These are phyloP conservation scores for Spiromastix sp. DNA, from an alignment of 2,329 filamentous ascomycete species.

Conservation along the genomic window DNA sequence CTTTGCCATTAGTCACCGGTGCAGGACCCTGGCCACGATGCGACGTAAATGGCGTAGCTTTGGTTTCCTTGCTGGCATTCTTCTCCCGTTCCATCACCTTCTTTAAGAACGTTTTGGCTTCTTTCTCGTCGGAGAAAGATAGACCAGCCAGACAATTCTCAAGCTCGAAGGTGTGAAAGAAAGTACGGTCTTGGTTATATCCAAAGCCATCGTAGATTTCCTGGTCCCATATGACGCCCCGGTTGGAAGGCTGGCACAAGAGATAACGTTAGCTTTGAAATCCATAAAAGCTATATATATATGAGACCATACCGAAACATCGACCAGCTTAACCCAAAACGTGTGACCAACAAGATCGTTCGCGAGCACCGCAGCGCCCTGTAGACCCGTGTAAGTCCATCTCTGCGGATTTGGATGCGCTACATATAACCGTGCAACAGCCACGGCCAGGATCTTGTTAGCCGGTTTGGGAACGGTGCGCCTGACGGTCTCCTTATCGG, in stretches of 20 bases:
- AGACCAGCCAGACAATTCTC: slow-evolving; percentile 84
- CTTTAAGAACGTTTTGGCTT: slow-evolving; percentile 93
- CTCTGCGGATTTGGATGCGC: slow-evolving; percentile 72
- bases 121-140: slow-evolving; percentile 93
- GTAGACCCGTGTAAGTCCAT: slow-evolving; percentile 93
- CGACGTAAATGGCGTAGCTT: slow-evolving; percentile 59
- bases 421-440: slow-evolving; percentile 85
- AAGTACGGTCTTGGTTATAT: slow-evolving; percentile 95
- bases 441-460: slow-evolving; percentile 97
- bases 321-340: slow-evolving; percentile 95
- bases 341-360: slow-evolving; percentile 93
- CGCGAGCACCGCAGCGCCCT: slow-evolving; percentile 81
- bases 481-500: slow-evolving; percentile 95
- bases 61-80: slow-evolving; percentile 83
- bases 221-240: slow-evolving; percentile 92
- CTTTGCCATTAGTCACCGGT: slow-evolving; percentile 34
- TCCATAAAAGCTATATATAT: background rate
- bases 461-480: slow-evolving; percentile 83
- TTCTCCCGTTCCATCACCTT: slow-evolving; percentile 96
- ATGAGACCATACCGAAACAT: slow-evolving; percentile 87
- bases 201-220: slow-evolving; percentile 92
- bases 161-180: slow-evolving; percentile 95
- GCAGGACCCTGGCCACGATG: slow-evolving; percentile 38
- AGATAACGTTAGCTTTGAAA: slow-evolving; percentile 2
- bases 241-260: slow-evolving; percentile 52